Percentiles rank a stretch among this genome's conserved stretches.
Conservation (phyloP, 257 asterid genomes). For the Nicotiana sylvestris region DNA sequence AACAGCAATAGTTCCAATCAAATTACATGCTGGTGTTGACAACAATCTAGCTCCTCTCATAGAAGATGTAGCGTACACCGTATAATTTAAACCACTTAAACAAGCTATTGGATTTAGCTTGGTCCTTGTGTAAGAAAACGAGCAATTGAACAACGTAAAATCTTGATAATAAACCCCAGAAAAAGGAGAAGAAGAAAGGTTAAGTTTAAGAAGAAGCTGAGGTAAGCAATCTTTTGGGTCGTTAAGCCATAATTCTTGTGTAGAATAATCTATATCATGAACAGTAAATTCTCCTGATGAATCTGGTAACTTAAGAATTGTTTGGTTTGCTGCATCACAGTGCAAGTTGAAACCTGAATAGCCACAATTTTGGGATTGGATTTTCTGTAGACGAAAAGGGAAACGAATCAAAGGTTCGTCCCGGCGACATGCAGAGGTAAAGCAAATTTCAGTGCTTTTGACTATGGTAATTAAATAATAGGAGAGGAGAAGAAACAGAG, state of each 20-base stretch:
- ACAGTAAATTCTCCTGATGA: conserved; percentile 32
- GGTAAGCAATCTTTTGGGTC: conserved; percentile 56
- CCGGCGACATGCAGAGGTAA: conserved; percentile 22
- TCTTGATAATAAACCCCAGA: conserved; percentile 22
- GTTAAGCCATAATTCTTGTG: conserved; percentile 46
- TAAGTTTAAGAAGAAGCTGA: conserved; percentile 36
- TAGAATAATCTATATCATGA: conserved; percentile 33
- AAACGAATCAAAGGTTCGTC: conserved; percentile 43
- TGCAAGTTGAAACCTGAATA: conserved; percentile 48
- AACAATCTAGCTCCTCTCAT: conserved; percentile 17
- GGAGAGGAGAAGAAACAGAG: conserved; percentile 19
- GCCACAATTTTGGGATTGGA: conserved; percentile 43
- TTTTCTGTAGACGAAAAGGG: conserved; percentile 41
- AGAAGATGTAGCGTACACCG: conserved; percentile 43
- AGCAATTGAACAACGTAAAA: conserved; percentile 46
- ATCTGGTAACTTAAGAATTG: conserved; percentile 32
- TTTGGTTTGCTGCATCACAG: conserved; percentile 33
- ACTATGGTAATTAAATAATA: not conserved
- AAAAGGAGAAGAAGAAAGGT: conserved; percentile 54
- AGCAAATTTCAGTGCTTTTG: conserved; percentile 29
- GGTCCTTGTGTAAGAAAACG: conserved; percentile 16
- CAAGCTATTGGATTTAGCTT: conserved; percentile 37
- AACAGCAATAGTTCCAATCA: conserved; percentile 35
- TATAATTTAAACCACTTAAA: conserved; percentile 38
- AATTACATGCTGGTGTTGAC: conserved; percentile 23